Evolutionary conservation across 164 flowering plant genomes (phyloP).

Genomic region (Dillenia suffruticosa): DNA sequence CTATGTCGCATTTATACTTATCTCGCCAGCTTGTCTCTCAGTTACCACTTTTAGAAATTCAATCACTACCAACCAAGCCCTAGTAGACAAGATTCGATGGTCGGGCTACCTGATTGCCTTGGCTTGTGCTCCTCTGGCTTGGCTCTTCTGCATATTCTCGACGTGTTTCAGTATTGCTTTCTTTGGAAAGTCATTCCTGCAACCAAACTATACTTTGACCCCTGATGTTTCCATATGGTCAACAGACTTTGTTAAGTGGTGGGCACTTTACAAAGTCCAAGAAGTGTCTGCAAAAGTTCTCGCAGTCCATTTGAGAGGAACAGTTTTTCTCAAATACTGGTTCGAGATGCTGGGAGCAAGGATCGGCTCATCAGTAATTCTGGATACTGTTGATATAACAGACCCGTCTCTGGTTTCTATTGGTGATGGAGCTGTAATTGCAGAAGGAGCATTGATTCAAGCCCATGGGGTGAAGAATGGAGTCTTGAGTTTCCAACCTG

Average conservation of each 20-base stretch:
- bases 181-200: slow-evolving; percentile 69
- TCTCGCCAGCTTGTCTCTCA: slow-evolving; percentile 54
- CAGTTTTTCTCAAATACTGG: slow-evolving; percentile 71
- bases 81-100: slow-evolving; percentile 11
- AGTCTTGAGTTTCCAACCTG: slow-evolving; percentile 48
- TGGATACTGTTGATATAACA: slow-evolving; percentile 66
- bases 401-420: slow-evolving; percentile 72
- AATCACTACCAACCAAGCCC: slow-evolving; percentile 11
- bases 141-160: slow-evolving; percentile 56
- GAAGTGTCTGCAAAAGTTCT: slow-evolving; percentile 53
- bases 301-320: slow-evolving; percentile 76
- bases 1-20: slow-evolving; percentile 39
- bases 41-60: slow-evolving; percentile 29
- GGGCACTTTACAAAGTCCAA: slow-evolving; percentile 74
- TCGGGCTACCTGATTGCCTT: slow-evolving; percentile 29
- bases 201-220: slow-evolving; percentile 56
- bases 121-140: slow-evolving; percentile 55
- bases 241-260: slow-evolving; percentile 61
- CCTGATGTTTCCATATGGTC: slow-evolving; percentile 69
- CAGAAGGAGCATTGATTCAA: slow-evolving; percentile 73
- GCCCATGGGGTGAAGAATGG: slow-evolving; percentile 77
- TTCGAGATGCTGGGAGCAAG: slow-evolving; percentile 71
- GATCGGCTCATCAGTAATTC: slow-evolving; percentile 66
- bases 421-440: slow-evolving; percentile 65
- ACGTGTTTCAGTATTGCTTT: slow-evolving; percentile 50